These are phyloP conservation scores for Suaeda aralocaspica DNA, from an alignment of 148 eudicot species.

Conservation along the genomic window DNA sequence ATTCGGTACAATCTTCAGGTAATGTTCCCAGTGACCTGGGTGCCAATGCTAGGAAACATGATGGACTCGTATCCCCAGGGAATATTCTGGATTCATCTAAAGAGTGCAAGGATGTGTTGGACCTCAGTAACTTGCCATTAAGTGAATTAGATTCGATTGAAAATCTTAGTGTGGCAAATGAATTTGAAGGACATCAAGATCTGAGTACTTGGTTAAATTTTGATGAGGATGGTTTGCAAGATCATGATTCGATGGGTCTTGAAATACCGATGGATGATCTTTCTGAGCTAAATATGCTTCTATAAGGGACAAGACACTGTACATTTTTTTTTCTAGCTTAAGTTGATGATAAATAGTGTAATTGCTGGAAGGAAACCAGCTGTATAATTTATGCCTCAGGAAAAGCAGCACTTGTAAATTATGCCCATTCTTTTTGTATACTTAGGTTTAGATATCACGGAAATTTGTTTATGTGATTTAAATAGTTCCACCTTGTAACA, in stretches of 20 bases:
- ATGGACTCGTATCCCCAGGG: constrained; percentile 41
- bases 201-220: constrained; percentile 65
- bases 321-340: constrained; percentile 34
- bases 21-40: constrained; percentile 32
- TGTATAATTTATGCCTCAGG: constrained; percentile 38
- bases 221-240: constrained; percentile 65
- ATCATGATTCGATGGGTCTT: constrained; percentile 54
- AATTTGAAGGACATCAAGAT: constrained; percentile 62
- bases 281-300: constrained; percentile 64
- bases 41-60: constrained; percentile 38
- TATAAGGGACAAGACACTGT: constrained; percentile 34
- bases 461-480: constrained; percentile 34
- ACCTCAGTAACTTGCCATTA: constrained; percentile 42
- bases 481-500: constrained; percentile 33
- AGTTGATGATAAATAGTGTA: constrained; percentile 27
- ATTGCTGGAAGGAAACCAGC: constrained; percentile 28
- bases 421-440: constrained; percentile 53
- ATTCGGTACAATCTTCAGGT: constrained; percentile 41
- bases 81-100: constrained; percentile 40
- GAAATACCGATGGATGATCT: constrained; percentile 92
- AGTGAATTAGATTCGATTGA: constrained; percentile 57
- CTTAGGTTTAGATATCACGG: constrained; percentile 39
- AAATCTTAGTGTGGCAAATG: constrained; percentile 51
- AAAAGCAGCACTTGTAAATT: constrained; percentile 46
- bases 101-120: constrained; percentile 45